Percentiles rank a stretch among this genome's conserved stretches.
These are phyloP conservation scores for Protomyces inouyei DNA, from an alignment of 1,139 yeast species.

Conservation along the genomic window DNA sequence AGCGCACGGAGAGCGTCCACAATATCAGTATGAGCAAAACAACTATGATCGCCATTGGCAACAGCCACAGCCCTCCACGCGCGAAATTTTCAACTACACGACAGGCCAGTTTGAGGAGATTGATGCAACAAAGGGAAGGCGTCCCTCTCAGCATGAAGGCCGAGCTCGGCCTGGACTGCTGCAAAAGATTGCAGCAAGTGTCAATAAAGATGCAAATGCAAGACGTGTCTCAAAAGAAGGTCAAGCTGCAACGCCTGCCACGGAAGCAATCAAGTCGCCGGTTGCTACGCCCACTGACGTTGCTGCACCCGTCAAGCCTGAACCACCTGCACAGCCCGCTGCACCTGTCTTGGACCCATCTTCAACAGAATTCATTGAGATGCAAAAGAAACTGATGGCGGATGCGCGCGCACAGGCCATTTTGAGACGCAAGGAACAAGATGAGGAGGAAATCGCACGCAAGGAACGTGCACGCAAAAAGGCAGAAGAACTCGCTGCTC, in stretches of 20 bases:
- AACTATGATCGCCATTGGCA: conserved; percentile 26
- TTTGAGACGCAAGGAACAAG: conserved; percentile 17
- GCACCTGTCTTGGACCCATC: conserved; percentile 16
- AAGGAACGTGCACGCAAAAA: conserved; percentile 20
- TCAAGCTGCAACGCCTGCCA: background rate
- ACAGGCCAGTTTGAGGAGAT: conserved; percentile 28
- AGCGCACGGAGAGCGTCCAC: conserved; percentile 8
- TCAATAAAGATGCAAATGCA: background rate
- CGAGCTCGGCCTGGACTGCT: background rate
- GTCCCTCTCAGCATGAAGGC: conserved; percentile 7
- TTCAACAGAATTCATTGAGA: conserved; percentile 20
- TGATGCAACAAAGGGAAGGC: conserved; percentile 11
- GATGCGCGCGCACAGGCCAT: conserved; percentile 23
- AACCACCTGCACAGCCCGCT: background rate
- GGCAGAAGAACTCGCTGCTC: conserved; percentile 19
- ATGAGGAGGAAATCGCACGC: conserved; percentile 15
- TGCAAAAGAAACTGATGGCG: conserved; percentile 24
- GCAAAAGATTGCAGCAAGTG: background rate
- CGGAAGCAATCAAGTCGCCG: background rate
- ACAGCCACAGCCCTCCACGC: conserved; percentile 15
- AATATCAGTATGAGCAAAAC: conserved; percentile 23
- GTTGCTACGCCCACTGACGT: background rate
- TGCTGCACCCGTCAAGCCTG: background rate
- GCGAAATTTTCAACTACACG: conserved; percentile 23
- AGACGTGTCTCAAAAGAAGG: background rate